Evolutionary conservation across 164 flowering plant genomes (phyloP), one percentile per base, ranked within the genome.

Genomic region (Tetrastigma voinierianum): DNA sequence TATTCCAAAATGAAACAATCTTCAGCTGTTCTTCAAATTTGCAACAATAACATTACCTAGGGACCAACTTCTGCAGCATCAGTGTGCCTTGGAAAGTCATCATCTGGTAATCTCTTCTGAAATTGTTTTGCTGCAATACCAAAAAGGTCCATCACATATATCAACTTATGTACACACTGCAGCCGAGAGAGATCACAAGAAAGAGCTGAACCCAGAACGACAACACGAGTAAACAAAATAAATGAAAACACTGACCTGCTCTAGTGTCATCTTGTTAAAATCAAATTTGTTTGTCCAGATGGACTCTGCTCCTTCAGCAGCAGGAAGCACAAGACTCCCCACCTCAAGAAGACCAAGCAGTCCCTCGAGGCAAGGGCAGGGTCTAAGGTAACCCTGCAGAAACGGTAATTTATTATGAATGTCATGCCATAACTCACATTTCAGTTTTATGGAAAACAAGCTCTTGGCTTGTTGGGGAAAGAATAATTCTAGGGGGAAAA

Each of bases 61-160:
- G n/a, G 1, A 87, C 82, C 9, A 69, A 1, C 72, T 86, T 87
- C 24, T 76, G 77, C 64, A 89, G 74, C 80, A 86, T 70, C 9
- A 89, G 72, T 16, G 92, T 86, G 21, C 89, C 96, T 46, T 86
- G 78, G n/a, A 89, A 89, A 17, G 74, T 63, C 89, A 87, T 79
- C 83, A 87, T 45, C 12, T 70, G 80, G 32, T 75, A 72, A 40
- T 72, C 69, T 51, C 47, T 80, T 23, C 71, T 77, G 58, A 64
- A 78, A 20, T 64, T 40, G 45, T 69, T 61, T 19, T 81, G 24
- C 96, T 87, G 87, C 73, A 77, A 51, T 10, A 60, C 21, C 4
- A 40, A 75, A n/a, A 46, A 19, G 5, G 10, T 21, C 20, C 25
- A 66, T 3, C 54, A 8, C 4, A 24, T 13, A 24, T 24, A 24